Evolutionary conservation across 2,329 filamentous ascomycete species (phyloP).

Genomic region (Talaromyces rugulosus): DNA sequence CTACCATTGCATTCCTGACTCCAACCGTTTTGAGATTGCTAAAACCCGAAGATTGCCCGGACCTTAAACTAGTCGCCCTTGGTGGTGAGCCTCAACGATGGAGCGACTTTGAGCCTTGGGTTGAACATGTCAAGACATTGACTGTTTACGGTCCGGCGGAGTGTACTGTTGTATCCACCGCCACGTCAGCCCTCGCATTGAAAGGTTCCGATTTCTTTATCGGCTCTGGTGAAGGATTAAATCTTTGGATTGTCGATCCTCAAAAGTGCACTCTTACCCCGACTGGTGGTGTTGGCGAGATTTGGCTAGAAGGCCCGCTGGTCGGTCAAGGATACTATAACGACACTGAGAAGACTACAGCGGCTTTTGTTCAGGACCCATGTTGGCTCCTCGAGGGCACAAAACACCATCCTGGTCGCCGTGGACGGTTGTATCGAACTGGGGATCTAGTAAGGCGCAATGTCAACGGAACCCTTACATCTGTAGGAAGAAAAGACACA

Average conservation of each 20-base stretch:
- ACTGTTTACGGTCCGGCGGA: not conserved
- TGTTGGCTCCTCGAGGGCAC: conserved; percentile 29
- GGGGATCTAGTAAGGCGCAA: conserved; percentile 30
- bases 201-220: not conserved
- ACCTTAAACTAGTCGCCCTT: not conserved
- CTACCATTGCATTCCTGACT: not conserved
- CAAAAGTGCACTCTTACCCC: conserved; percentile 63
- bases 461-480: conserved; percentile 27
- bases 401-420: conserved; percentile 23
- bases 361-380: conserved; percentile 28
- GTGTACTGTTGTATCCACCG: not conserved
- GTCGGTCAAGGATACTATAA: conserved; percentile 45
- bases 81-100: conserved; percentile 37
- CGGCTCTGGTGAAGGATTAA: conserved; percentile 1
- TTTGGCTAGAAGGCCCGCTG: conserved; percentile 39
- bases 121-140: not conserved
- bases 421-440: conserved; percentile 34
- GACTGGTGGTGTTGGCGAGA: conserved; percentile 35
- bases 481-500: conserved; percentile 31
- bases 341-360: conserved; percentile 33
- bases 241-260: conserved; percentile 19
- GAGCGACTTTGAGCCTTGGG: conserved; percentile 20
- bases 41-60: not conserved
- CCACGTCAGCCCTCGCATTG: not conserved
- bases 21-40: not conserved